Base-by-base conservation (phyloP, 2,329 filamentous ascomycete genomes). In the Sarocladium kiliense region DNA sequence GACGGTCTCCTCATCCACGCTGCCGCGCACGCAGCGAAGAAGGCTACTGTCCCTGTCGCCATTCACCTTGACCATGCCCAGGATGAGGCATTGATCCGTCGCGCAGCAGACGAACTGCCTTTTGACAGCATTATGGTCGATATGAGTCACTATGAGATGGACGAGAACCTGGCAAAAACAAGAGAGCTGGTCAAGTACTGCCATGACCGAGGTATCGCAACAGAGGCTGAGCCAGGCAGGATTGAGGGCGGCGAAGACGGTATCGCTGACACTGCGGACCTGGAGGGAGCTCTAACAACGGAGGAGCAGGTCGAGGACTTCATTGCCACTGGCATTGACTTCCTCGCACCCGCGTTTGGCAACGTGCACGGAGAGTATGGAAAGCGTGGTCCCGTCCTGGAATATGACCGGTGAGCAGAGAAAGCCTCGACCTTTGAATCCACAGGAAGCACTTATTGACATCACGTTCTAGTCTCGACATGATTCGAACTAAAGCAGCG, bases 51-150 rank as follows among this genome's bases (percentile, higher is more conserved):
- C 0, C 84, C 84, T 6, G 70, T 87, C 23, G 75, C 77, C 2
- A 69, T 88, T 11, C 85, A 88, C 68, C 77, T 88, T 63, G 85
- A 88, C 71, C 85, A 88, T 66, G 83, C 82, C 5, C 84, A 87
- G 62, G 77, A 77, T 11, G 78, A 80, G 27, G 77, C 77, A 55
- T 76, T 82, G 42, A 84, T 87, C 58, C 76, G 77, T 4, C 71
- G 70, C 0, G 83, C 82, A 0, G 81, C 81, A 0, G 74, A 79
- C 57, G 71, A 74, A 1, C 71, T 82, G 36, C 76, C 75, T 0
- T 89, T 89, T 60, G 87, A 89, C 66, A 80, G 76, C 54, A 88
- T 90, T 65, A 89, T 90, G 86, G 82, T 89, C 0, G 87, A 90
- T 68, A 90, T 90, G 86, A 82, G 77, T 56, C 86, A 89, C 65